phyloP scores from a whole-genome alignment of 225 moss, liverwort and hornwort genomes.

The Pleurozium schreberi region DNA sequence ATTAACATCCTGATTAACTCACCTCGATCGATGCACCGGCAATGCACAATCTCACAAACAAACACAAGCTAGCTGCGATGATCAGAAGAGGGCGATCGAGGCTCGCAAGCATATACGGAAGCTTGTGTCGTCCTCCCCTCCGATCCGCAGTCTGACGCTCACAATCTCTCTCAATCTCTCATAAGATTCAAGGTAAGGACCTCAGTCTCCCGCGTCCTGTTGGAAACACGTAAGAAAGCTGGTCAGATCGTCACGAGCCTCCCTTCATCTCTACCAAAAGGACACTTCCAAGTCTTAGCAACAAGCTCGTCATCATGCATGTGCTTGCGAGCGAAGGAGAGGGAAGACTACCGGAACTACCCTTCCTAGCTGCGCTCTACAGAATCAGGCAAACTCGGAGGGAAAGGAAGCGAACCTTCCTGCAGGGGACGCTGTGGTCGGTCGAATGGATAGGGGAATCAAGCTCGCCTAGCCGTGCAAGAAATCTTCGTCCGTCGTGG shows the following conservation, averaged over 20 bases:
- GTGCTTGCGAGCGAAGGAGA: neutral
- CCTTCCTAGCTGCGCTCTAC: neutral
- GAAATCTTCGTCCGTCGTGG: too few relatives aligned
- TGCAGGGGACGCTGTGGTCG: too few relatives aligned
- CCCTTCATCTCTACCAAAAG: neutral
- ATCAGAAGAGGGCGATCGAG: too few relatives aligned
- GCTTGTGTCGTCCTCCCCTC: too few relatives aligned
- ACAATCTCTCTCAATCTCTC: neutral
- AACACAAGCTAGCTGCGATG: neutral
- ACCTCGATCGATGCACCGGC: neutral
- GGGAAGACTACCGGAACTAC: neutral
- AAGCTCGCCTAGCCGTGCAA: too few relatives aligned
- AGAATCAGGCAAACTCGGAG: too few relatives aligned
- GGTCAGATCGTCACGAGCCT: neutral
- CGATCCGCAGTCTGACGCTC: neutral
- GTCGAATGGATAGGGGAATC: too few relatives aligned
- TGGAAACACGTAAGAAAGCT: neutral
- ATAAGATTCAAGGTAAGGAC: neutral
- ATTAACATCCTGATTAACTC: too few relatives aligned
- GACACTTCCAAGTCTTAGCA: neutral
- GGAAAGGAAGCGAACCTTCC: too few relatives aligned
- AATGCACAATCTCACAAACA: neutral
- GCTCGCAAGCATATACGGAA: too few relatives aligned
- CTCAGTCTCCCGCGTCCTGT: neutral
- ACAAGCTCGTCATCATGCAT: neutral